phyloP scores from a whole-genome alignment of 2,329 filamentous ascomycete species.

The Pseudocercospora fijiensis region DNA sequence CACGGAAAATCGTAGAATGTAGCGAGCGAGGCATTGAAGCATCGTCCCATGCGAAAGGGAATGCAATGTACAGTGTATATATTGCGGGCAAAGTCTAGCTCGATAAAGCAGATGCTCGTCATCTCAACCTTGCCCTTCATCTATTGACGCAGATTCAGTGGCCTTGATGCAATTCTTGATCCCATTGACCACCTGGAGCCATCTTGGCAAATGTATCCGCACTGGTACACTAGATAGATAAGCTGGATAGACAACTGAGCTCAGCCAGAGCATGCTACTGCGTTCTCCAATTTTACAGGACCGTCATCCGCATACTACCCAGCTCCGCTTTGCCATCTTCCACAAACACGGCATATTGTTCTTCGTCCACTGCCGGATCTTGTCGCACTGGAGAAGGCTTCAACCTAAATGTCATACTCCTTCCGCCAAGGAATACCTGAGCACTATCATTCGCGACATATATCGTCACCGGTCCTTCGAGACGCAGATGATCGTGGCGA shows the following conservation, averaged over 20 bases:
- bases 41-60: background rate
- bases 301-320: background rate
- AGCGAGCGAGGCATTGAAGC: background rate
- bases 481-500: background rate
- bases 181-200: too few species aligned
- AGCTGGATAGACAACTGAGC: background rate
- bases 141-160: too few species aligned
- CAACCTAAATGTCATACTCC: background rate
- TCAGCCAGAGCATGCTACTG: background rate
- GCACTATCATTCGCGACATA: background rate
- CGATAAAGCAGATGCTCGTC: too few species aligned
- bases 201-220: too few species aligned
- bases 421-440: background rate
- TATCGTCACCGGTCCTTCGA: background rate
- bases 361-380: background rate
- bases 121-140: too few species aligned
- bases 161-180: too few species aligned
- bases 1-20: background rate
- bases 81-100: background rate
- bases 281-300: background rate
- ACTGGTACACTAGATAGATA: too few species aligned
- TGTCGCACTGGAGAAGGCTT: background rate
- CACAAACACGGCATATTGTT: background rate
- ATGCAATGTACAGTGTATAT: background rate
- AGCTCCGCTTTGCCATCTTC: background rate